Evolutionary conservation across 169 alveolate species (phyloP).

Genomic region (Plasmodium gonderi): DNA sequence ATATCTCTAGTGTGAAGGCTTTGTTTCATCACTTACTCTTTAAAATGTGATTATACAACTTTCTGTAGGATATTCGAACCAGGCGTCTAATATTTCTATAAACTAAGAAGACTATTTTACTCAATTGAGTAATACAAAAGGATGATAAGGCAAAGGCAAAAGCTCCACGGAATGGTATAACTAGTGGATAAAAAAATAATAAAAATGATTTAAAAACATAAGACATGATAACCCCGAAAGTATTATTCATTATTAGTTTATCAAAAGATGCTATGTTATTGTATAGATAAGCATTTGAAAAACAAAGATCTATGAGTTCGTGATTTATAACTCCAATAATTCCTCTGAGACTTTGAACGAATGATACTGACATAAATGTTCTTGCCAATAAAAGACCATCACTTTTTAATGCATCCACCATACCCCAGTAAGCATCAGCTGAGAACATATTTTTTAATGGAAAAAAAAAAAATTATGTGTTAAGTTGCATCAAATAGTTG

Average conservation of each 20-base stretch:
- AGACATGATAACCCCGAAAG: slow-evolving; percentile 45
- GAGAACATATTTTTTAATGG: background rate
- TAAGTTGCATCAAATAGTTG: background rate
- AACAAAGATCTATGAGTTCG: slow-evolving; percentile 58
- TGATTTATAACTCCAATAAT: slow-evolving; percentile 49
- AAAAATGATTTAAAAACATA: slow-evolving; percentile 61
- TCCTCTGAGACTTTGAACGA: slow-evolving; percentile 69
- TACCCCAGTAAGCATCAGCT: slow-evolving; percentile 65
- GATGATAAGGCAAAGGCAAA: slow-evolving; percentile 66
- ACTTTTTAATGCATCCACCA: slow-evolving; percentile 38
- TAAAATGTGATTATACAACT: background rate
- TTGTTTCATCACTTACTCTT: slow-evolving; percentile 12
- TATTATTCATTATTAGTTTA: slow-evolving; percentile 38
- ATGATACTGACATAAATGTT: slow-evolving; percentile 62
- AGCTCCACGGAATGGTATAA: slow-evolving; percentile 72
- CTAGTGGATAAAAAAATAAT: slow-evolving; percentile 49
- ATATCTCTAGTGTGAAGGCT: background rate
- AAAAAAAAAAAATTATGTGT: background rate
- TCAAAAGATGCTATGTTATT: slow-evolving; percentile 65
- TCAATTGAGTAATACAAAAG: slow-evolving; percentile 40
- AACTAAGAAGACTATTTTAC: slow-evolving; percentile 30
- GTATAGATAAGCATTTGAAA: slow-evolving; percentile 32
- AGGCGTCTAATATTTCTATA: slow-evolving; percentile 32
- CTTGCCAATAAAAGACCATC: slow-evolving; percentile 55
- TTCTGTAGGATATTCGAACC: slow-evolving; percentile 43